Conservation (phyloP, 441 rosid species). For the Populus hybrid region DNA sequence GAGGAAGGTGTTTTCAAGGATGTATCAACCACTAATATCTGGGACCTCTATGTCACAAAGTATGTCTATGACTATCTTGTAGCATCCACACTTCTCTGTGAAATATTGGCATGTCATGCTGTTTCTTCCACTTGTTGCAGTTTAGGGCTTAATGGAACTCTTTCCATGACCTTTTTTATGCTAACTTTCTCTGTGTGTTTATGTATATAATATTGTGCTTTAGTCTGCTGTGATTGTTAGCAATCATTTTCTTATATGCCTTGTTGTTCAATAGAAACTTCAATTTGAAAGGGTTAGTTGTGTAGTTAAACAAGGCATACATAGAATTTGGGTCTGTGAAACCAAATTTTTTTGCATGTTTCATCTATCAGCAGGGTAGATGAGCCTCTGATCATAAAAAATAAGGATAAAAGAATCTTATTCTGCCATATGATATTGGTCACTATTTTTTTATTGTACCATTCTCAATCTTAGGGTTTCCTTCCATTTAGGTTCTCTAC, state of each 20-base stretch:
- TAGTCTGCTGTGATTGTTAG: neutral
- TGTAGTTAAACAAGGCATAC: neutral
- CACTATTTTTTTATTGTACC: neutral
- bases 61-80: conserved; percentile 23
- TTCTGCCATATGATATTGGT: neutral
- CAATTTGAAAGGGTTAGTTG: neutral
- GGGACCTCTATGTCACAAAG: conserved; percentile 98
- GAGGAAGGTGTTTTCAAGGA: conserved; percentile 83
- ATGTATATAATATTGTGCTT: neutral
- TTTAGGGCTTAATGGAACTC: neutral
- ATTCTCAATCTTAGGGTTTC: neutral
- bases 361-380: neutral
- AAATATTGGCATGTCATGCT: neutral
- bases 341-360: neutral
- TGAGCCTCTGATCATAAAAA: neutral
- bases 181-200: neutral
- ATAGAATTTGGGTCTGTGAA: neutral
- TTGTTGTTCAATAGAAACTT: neutral
- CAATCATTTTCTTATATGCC: neutral
- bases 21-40: conserved; percentile 55
- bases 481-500: neutral
- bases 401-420: neutral
- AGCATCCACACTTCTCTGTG: neutral
- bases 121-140: neutral
- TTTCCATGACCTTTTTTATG: neutral